Evolutionary conservation across 176 grass and related monocot species (phyloP), one percentile per base, ranked within the genome.

Genomic region (Ensete glaucum): DNA sequence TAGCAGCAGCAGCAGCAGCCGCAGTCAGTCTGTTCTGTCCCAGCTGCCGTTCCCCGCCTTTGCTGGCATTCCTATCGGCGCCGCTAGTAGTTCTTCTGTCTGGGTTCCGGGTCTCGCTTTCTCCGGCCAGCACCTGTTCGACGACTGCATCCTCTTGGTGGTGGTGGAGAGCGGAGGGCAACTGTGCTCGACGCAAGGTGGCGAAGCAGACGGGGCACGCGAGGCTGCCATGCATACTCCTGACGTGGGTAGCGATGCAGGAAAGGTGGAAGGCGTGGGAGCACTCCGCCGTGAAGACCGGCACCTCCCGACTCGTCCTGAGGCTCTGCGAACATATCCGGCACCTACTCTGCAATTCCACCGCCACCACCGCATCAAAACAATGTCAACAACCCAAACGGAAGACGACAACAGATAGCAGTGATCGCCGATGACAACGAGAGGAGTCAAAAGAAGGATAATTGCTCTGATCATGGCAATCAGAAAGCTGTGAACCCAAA

Each of bases 231-330:
- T 85, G 67, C 34, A 43, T 43, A 54, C 83, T 77, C 56, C 80
- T 86, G 17, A 88, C 87, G 78, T 87, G 81, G 17, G 72, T 57
- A 10, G 86, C 76, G 79, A 99, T 99, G 86, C 95, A 99, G 52
- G 90, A 86, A 59, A 99, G 89, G 79, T 99, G 95, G 86, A 99
- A 99, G 13, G 80, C 55, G 77, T 99, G 95, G 11, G 90, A 88
- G 67, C 95, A 99, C 80, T 99, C 90, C 34, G 90, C 95, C 64
- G 95, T 99, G 88, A 99, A 99, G 65, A 99, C 95, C 23, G 90
- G 88, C 69, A 83, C 53, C 23, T 88, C 95, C 74, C 69, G 78
- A 50, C 86, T 74, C 74, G 76, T 83, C 86, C 87, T 99, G 11
- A 91, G 82, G 81, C 90, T 64, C 25, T 81, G 86, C 3, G 76